Percentiles rank a stretch among this genome's conserved stretches.
Evolutionary conservation across 2,329 filamentous ascomycete species (phyloP).

Genomic region (Metarhizium guizhouense): DNA sequence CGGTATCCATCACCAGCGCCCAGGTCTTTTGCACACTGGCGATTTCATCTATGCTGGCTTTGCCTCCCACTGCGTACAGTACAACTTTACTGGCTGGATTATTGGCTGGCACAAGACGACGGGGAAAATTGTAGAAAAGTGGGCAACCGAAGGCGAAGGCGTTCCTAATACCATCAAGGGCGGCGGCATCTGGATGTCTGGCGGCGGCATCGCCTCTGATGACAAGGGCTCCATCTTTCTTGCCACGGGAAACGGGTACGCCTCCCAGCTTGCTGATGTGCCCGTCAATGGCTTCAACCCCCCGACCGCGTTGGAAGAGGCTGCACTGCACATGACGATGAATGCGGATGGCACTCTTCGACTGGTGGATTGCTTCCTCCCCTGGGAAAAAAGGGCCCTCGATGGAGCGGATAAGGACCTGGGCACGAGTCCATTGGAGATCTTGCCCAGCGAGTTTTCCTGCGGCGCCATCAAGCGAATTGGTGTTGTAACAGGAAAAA

Average conservation of each 20-base stretch:
- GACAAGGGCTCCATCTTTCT: constrained; percentile 29
- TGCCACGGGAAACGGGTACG: constrained; percentile 31
- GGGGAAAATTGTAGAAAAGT: constrained; percentile 27
- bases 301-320: constrained; percentile 34
- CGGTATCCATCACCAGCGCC: constrained; percentile 42
- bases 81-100: constrained; percentile 46
- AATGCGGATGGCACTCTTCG: constrained; percentile 31
- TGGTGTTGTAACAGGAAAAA: constrained; percentile 41
- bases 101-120: constrained; percentile 37
- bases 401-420: constrained; percentile 43
- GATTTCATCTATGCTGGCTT: constrained; percentile 42
- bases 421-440: constrained; percentile 35
- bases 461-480: constrained; percentile 36
- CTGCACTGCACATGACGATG: constrained; percentile 34
- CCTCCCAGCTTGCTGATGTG: constrained; percentile 26
- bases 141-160: constrained; percentile 31
- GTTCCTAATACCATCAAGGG: constrained; percentile 27
- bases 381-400: constrained; percentile 39
- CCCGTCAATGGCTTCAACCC: constrained; percentile 29
- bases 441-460: constrained; percentile 30
- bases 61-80: constrained; percentile 46
- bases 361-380: constrained; percentile 45
- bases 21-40: constrained; percentile 35
- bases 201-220: constrained; percentile 30
- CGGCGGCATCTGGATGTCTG: constrained; percentile 35